Evolutionary conservation across 1,139 yeast genomes (phyloP).

Genomic region (Saccharomyces uvarum): DNA sequence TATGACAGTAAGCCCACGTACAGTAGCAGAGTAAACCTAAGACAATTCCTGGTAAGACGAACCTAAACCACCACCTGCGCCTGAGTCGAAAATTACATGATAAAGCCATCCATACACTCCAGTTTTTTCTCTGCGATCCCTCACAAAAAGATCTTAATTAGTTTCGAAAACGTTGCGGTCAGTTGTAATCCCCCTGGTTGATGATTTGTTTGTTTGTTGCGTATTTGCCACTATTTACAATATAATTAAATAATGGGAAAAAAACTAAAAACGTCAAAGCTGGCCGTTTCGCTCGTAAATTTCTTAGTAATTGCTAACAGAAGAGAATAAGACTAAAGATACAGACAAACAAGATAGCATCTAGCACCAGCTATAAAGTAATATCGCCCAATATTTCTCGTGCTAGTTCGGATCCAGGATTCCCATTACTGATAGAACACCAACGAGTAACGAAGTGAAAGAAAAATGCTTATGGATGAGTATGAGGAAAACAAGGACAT

Average conservation of each 20-base stretch:
- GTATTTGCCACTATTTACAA: neutral
- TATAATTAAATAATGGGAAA: neutral
- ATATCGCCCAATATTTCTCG: neutral
- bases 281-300: neutral
- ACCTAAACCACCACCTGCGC: constrained; percentile 9
- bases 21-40: constrained; percentile 19
- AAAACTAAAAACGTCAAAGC: neutral
- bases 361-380: neutral
- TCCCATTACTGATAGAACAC: neutral
- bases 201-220: neutral
- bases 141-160: neutral
- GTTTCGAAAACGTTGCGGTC: neutral
- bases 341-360: neutral
- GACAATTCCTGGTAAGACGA: constrained; percentile 11
- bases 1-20: constrained; percentile 26
- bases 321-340: neutral
- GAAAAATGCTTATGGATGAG: constrained; percentile 17
- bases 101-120: constrained; percentile 4
- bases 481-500: constrained; percentile 49
- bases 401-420: neutral
- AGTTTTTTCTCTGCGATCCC: neutral
- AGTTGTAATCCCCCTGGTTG: neutral
- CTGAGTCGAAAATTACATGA: constrained; percentile 2
- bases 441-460: neutral
- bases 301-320: neutral